Evolutionary conservation across 208 protist genomes (phyloP).

Genomic region (Tritrichomonas foetus): DNA sequence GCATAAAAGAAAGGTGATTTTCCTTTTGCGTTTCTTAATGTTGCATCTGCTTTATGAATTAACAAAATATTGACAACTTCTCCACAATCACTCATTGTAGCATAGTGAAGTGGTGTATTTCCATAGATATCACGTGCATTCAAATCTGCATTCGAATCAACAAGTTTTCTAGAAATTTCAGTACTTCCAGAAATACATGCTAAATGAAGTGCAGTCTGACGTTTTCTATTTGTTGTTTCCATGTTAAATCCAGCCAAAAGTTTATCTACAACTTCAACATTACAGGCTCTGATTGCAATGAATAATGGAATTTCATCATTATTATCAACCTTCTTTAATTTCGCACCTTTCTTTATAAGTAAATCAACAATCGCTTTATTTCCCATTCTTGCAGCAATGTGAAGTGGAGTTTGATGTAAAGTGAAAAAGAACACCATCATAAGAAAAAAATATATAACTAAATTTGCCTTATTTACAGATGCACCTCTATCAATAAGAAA

Average conservation of each 20-base stretch:
- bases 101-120: constrained; percentile 18
- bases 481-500: background rate
- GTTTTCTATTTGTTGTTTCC: background rate
- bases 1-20: constrained; percentile 34
- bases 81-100: background rate
- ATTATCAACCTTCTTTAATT: background rate
- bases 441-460: background rate
- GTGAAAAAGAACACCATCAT: no score
- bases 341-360: background rate
- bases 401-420: background rate
- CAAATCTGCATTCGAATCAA: background rate
- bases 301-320: constrained; percentile 7
- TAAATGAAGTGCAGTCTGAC: background rate
- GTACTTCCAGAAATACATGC: background rate
- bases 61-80: background rate
- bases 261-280: background rate
- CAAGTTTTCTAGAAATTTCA: background rate
- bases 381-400: background rate
- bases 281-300: background rate
- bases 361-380: background rate
- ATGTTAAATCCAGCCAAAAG: background rate
- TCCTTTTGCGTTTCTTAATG: constrained; percentile 2
- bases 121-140: background rate
- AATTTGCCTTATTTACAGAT: background rate
- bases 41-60: background rate